These are phyloP conservation scores for Sugiyamaella floridensis DNA, from an alignment of 805 yeast genomes.

Conservation along the genomic window DNA sequence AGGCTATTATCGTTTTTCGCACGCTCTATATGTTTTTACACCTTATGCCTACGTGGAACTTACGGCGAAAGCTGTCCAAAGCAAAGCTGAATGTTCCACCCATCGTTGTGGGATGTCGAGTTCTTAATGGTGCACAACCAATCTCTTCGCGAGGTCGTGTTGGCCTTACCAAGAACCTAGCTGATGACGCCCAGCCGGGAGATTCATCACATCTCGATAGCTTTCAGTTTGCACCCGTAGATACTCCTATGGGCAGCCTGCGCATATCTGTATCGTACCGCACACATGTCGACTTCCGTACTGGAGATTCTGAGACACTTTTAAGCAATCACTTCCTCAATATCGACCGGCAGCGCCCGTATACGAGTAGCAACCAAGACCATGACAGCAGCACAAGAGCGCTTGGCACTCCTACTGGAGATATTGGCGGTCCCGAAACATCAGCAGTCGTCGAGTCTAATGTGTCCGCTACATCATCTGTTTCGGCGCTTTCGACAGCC, in stretches of 20 bases:
- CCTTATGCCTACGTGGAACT: slow-evolving; percentile 64
- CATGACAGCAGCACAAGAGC: not conserved
- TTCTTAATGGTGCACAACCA: slow-evolving; percentile 68
- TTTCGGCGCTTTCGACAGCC: not conserved
- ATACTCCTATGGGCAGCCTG: slow-evolving; percentile 68
- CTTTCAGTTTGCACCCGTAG: slow-evolving; percentile 59
- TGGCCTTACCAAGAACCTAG: slow-evolving; percentile 63
- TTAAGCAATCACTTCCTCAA: slow-evolving; percentile 50
- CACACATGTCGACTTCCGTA: slow-evolving; percentile 56
- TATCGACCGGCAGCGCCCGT: slow-evolving; percentile 33
- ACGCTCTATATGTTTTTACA: slow-evolving; percentile 60
- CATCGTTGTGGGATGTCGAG: slow-evolving; percentile 48
- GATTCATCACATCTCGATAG: slow-evolving; percentile 40
- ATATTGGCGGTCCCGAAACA: not conserved
- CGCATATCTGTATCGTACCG: slow-evolving; percentile 76
- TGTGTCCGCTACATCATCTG: not conserved
- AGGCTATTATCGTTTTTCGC: slow-evolving; percentile 66
- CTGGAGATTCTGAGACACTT: slow-evolving; percentile 60
- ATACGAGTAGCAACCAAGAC: not conserved
- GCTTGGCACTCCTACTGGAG: not conserved
- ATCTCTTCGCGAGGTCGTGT: slow-evolving; percentile 77
- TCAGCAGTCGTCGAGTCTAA: not conserved
- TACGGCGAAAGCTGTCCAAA: slow-evolving; percentile 42
- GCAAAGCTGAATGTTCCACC: slow-evolving; percentile 34
- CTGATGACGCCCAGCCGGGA: not conserved